phyloP scores from a whole-genome alignment of 345 rosid genomes.

The Hypericum androsaemum region DNA sequence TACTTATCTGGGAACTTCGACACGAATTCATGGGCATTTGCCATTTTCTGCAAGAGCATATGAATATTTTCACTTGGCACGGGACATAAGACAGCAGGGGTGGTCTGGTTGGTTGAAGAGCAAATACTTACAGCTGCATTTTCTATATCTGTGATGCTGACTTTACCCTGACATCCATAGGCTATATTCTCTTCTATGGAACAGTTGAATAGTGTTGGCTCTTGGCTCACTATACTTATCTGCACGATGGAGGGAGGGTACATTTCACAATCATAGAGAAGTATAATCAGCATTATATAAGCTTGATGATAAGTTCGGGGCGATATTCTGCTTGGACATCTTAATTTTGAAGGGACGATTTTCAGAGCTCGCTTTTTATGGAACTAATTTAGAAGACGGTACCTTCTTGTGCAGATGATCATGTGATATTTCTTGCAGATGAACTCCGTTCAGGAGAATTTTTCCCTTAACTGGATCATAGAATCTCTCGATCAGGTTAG shows the following conservation, averaged over 20 bases:
- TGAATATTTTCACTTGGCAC: neutral
- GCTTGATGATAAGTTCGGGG: too few species aligned
- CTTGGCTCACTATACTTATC: constrained; percentile 97
- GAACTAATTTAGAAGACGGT: neutral
- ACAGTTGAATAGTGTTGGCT: constrained; percentile 71
- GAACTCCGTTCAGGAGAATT: constrained; percentile 67
- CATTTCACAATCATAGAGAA: too few species aligned
- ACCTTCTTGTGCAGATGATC: constrained; percentile 77
- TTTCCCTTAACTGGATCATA: constrained; percentile 84
- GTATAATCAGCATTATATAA: too few species aligned
- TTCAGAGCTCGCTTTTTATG: too few species aligned
- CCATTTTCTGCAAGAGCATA: constrained; percentile 62
- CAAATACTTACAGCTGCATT: constrained; percentile 53
- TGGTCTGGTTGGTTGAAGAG: neutral
- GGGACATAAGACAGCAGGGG: neutral
- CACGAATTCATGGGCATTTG: constrained; percentile 85
- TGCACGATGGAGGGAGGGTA: constrained; percentile 15
- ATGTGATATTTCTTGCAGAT: constrained; percentile 68
- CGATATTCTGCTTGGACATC: too few species aligned
- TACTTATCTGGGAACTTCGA: constrained; percentile 71
- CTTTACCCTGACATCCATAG: constrained; percentile 60
- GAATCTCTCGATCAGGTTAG: constrained; percentile 83
- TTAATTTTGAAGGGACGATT: too few species aligned
- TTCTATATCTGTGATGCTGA: constrained; percentile 44
- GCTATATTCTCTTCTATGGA: constrained; percentile 52